These are phyloP conservation scores for Aphanoascus verrucosus DNA, from an alignment of 2,329 filamentous ascomycete species.

Conservation along the genomic window DNA sequence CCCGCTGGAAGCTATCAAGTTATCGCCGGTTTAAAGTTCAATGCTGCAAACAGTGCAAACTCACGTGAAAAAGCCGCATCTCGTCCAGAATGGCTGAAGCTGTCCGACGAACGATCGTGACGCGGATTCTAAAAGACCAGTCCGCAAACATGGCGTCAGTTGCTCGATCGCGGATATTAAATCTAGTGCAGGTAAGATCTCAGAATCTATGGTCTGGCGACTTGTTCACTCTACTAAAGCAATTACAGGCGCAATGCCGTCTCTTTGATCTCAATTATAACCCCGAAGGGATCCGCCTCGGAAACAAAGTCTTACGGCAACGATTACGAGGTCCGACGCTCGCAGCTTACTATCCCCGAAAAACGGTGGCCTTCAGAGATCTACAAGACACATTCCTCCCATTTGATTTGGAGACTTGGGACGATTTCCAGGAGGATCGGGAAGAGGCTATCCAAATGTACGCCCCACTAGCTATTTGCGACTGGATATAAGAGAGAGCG, in stretches of 20 bases:
- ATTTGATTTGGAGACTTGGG: conserved; percentile 55
- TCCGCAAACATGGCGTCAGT: conserved; percentile 36
- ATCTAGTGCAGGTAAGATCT: conserved; percentile 63
- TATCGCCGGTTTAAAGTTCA: not conserved
- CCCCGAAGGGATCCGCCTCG: conserved; percentile 66
- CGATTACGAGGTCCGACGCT: conserved; percentile 73
- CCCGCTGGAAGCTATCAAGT: not conserved
- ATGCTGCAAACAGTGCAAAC: not conserved
- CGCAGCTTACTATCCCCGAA: conserved; percentile 79
- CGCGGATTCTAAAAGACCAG: not conserved
- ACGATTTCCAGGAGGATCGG: conserved; percentile 80
- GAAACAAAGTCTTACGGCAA: conserved; percentile 86
- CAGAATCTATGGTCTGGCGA: not conserved
- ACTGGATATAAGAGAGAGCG: not conserved
- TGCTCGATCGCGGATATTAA: conserved; percentile 45
- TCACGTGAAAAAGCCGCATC: not conserved
- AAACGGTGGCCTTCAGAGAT: conserved; percentile 59
- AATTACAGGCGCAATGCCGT: conserved; percentile 65
- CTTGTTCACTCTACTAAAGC: not conserved
- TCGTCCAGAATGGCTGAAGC: not conserved
- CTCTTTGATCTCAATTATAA: conserved; percentile 90
- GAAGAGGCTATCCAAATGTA: conserved; percentile 52
- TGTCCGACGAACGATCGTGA: not conserved
- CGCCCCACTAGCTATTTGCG: conserved; percentile 23
- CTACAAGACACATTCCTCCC: conserved; percentile 57